A percentile compares a stretch with the other conserved stretches of the same genome.
Conservation (phyloP, 179 eudicot species). For the Spergularia azorica region DNA sequence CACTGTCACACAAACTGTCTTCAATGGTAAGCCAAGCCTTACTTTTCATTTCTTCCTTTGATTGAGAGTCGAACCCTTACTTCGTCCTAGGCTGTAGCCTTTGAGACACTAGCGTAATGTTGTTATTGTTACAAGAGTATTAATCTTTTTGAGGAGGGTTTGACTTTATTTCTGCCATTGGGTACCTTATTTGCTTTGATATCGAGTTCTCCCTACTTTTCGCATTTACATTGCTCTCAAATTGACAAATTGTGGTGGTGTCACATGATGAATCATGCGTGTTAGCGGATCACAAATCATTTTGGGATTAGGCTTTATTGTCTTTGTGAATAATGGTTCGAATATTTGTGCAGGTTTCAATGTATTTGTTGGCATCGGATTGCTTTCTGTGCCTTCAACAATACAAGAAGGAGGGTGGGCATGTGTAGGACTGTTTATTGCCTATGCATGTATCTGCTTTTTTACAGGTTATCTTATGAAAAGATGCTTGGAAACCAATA, state of each 20-base stretch:
- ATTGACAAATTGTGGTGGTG: too few species aligned
- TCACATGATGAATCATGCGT: background rate
- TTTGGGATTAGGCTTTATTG: background rate
- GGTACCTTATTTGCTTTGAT: too few species aligned
- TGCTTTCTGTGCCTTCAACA: constrained; percentile 81
- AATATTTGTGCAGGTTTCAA: constrained; percentile 54
- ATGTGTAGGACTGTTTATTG: constrained; percentile 55
- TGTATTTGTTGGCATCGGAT: constrained; percentile 78
- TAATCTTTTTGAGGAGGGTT: too few species aligned
- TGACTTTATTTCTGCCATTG: too few species aligned
- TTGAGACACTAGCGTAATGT: too few species aligned
- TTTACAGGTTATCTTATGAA: constrained; percentile 72
- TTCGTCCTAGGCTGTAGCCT: background rate
- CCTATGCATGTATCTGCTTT: constrained; percentile 63
- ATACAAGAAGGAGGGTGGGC: constrained; percentile 90
- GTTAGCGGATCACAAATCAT: background rate
- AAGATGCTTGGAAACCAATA: constrained; percentile 59
- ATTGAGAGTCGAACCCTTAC: background rate
- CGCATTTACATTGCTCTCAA: too few species aligned
- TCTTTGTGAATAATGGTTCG: background rate
- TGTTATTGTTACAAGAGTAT: too few species aligned
- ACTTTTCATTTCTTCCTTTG: background rate
- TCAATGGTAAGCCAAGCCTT: constrained; percentile 54
- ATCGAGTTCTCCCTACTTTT: too few species aligned
- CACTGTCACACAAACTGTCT: constrained; percentile 71